phyloP scores from a whole-genome alignment of 129 eudicot genomes.

The Dittrichia graveolens region DNA sequence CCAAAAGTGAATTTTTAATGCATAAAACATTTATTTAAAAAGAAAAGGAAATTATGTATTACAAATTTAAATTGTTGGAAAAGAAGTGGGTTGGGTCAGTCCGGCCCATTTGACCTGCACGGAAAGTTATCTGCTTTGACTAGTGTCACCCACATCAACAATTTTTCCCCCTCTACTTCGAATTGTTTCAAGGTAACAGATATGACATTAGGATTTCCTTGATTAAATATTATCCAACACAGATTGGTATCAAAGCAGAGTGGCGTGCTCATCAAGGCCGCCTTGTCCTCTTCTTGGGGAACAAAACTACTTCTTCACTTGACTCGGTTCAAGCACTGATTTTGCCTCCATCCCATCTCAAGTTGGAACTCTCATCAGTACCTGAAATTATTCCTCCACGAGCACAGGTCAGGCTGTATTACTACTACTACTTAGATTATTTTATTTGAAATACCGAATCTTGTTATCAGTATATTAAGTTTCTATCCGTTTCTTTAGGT shows the following conservation, averaged over 20 bases:
- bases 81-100: no score
- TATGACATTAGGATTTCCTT: not conserved
- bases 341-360: slow-evolving; percentile 77
- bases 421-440: not conserved
- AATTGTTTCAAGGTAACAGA: not conserved
- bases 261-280: slow-evolving; percentile 98
- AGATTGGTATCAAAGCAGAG: slow-evolving; percentile 98
- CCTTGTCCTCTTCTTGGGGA: slow-evolving; percentile 81
- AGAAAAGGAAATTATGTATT: no score
- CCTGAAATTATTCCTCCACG: slow-evolving; percentile 94
- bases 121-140: no score
- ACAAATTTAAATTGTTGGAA: no score
- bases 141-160: no score
- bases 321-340: slow-evolving; percentile 73
- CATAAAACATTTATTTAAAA: no score
- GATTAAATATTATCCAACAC: slow-evolving; percentile 17
- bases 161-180: no score
- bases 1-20: no score
- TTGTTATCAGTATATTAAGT: not conserved
- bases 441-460: not conserved
- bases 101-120: no score
- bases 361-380: slow-evolving; percentile 73
- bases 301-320: slow-evolving; percentile 84
- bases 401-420: slow-evolving; percentile 62
- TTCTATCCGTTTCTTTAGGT: slow-evolving; percentile 48